A percentile compares a stretch with the other conserved stretches of the same genome.
Evolutionary conservation across 257 asterid genomes (phyloP).

Genomic region (Misopates orontium): DNA sequence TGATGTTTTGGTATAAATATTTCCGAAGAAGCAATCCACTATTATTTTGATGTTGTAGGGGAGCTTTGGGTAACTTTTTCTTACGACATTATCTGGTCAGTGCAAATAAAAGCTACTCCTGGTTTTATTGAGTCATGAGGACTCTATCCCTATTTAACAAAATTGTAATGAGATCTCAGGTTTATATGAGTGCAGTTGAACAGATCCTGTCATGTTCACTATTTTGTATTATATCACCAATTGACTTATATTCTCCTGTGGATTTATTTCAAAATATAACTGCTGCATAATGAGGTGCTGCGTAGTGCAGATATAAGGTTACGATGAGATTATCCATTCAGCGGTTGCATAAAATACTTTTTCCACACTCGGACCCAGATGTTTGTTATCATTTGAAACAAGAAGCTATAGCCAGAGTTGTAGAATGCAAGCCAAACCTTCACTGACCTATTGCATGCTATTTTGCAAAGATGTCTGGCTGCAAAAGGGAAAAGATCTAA

Average conservation of each 20-base stretch:
- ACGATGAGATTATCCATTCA: too few species aligned
- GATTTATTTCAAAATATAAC: too few species aligned
- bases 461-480: background rate
- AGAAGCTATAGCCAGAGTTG: background rate
- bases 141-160: background rate
- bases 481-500: background rate
- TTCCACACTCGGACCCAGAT: too few species aligned
- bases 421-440: conserved; percentile 9
- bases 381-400: too few species aligned
- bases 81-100: conserved; percentile 4
- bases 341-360: too few species aligned
- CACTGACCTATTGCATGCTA: background rate
- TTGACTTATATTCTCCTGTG: too few species aligned
- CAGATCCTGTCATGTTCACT: background rate
- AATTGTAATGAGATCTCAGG: background rate
- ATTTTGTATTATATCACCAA: background rate
- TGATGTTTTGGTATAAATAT: background rate
- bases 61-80: background rate
- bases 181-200: too few species aligned
- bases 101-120: conserved; percentile 20
- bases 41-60: conserved; percentile 9
- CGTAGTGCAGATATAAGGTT: too few species aligned
- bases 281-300: too few species aligned
- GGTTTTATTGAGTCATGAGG: background rate
- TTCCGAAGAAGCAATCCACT: conserved; percentile 6